A percentile compares a stretch with the other conserved stretches of the same genome.
Conservation (phyloP, 345 rosid genomes). For the Hibiscus tridactylites region DNA sequence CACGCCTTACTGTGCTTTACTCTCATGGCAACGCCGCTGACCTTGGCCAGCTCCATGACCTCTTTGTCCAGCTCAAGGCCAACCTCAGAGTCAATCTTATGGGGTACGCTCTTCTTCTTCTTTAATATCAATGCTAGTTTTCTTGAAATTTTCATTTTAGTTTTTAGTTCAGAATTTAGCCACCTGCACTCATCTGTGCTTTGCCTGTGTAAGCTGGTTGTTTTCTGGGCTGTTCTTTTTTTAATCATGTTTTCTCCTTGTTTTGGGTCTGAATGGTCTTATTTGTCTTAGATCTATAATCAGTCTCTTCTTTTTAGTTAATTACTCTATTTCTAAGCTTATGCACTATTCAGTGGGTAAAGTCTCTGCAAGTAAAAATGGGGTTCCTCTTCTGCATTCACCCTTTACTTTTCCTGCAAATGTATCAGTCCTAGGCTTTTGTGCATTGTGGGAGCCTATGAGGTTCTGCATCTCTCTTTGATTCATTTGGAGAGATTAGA, state of each 20-base stretch:
- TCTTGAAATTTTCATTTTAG: not conserved
- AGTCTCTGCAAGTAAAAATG: slow-evolving; percentile 6
- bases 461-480: slow-evolving; percentile 3
- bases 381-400: not conserved
- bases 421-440: slow-evolving; percentile 17
- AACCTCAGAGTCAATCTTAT: slow-evolving; percentile 93
- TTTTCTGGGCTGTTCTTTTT: not conserved
- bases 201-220: not conserved
- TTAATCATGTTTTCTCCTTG: not conserved
- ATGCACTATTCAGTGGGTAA: slow-evolving; percentile 1
- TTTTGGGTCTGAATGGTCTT: slow-evolving; percentile 1
- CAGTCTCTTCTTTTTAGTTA: not conserved
- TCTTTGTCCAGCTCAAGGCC: slow-evolving; percentile 92
- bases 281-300: slow-evolving; percentile 30
- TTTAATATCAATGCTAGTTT: not conserved
- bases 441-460: slow-evolving; percentile 20
- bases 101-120: slow-evolving; percentile 43
- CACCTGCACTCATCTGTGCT: not conserved
- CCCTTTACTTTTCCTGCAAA: slow-evolving; percentile 14
- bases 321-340: not conserved
- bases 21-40: slow-evolving; percentile 99
- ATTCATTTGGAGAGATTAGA: not conserved
- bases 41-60: slow-evolving; percentile 97
- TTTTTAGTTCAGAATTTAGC: not conserved
- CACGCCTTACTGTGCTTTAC: slow-evolving; percentile 86